Percentiles rank a stretch among this genome's conserved stretches.
Conservation (phyloP, 805 yeast genomes). For the Cephaloascus fragrans region DNA sequence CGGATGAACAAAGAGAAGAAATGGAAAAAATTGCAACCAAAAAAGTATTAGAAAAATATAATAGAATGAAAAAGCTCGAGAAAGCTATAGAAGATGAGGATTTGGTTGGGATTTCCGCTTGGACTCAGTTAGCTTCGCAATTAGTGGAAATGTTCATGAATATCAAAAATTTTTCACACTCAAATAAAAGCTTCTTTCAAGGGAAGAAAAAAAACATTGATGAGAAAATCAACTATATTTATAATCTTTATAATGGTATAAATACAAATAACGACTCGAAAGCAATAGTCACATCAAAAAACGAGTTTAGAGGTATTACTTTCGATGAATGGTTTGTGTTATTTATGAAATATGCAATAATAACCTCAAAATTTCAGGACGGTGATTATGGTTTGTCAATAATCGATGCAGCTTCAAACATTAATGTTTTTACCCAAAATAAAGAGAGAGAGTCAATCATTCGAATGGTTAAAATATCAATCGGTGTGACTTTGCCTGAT, state of each 20-base stretch:
- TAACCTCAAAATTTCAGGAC: constrained; percentile 50
- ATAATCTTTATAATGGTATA: constrained; percentile 52
- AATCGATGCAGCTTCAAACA: constrained; percentile 64
- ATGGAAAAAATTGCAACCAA: constrained; percentile 49
- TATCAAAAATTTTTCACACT: constrained; percentile 69
- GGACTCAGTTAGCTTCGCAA: constrained; percentile 81
- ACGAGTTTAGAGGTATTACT: constrained; percentile 62
- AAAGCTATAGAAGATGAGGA: constrained; percentile 16
- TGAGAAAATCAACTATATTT: constrained; percentile 61
- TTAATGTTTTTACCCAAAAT: constrained; percentile 69
- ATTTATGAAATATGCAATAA: constrained; percentile 69
- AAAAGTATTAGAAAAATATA: constrained; percentile 46
- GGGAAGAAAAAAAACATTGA: constrained; percentile 61
- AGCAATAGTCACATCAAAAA: constrained; percentile 32
- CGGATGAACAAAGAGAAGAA: constrained; percentile 38
- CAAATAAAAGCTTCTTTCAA: constrained; percentile 60
- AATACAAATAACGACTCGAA: constrained; percentile 5
- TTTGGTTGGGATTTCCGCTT: constrained; percentile 53
- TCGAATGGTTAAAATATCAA: constrained; percentile 57
- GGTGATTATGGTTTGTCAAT: constrained; percentile 59
- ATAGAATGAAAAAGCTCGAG: constrained; percentile 32
- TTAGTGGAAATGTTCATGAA: constrained; percentile 75
- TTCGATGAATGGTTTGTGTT: constrained; percentile 81
- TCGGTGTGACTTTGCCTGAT: constrained; percentile 40
- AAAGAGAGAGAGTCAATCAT: constrained; percentile 49